Evolutionary conservation across 495 filamentous ascomycete genomes (phyloP), one percentile per base, ranked within the genome.

Genomic region (Hypoxylon intermedium): DNA sequence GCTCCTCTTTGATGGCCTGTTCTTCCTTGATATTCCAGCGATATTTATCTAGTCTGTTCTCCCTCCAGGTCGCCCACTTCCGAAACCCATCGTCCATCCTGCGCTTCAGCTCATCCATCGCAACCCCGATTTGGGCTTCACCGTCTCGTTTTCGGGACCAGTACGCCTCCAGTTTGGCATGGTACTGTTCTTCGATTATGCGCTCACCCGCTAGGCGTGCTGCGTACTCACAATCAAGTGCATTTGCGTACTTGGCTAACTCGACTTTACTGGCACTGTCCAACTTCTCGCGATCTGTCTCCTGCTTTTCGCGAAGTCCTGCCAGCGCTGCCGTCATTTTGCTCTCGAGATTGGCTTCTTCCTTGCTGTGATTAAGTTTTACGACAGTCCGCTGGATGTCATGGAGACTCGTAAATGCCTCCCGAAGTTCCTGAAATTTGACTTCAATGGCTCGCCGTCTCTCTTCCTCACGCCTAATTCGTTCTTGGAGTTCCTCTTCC

Each of bases 111-210:
- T 69, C 54, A 7, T 28, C 49, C 65, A 74, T 68, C 37, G 71
- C 65, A 9, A 38, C 58, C 26, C 50, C 53, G 19, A 68, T 34
- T 9, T 56, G 60, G 15, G 47, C 52, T 1, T 71, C 60, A 18
- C 67, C 59, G 9, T 61, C 67, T 16, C 23, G n/a, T 31, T 65
- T 68, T 4, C 41, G 30, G 26, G 30, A 47, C 70, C 72, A 77
- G 31, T 69, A 75, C 13, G n/a, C 24, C 24, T 42, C 41, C 23
- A 75, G 60, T 19, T 57, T 46, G 2, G 19, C 31, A 1, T 56
- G 47, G 47, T 78, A 78, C 49, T 70, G 61, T 2, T 72, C 63
- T 59, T 75, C 75, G 13, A 76, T 58, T 6, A 40, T 51, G 11
- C 53, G 47, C 57, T 77, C 72, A 42, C 63, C 54, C 1, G 49